Base-by-base conservation (phyloP, 768 basidiomycete genomes). In the Daedalea quercina region DNA sequence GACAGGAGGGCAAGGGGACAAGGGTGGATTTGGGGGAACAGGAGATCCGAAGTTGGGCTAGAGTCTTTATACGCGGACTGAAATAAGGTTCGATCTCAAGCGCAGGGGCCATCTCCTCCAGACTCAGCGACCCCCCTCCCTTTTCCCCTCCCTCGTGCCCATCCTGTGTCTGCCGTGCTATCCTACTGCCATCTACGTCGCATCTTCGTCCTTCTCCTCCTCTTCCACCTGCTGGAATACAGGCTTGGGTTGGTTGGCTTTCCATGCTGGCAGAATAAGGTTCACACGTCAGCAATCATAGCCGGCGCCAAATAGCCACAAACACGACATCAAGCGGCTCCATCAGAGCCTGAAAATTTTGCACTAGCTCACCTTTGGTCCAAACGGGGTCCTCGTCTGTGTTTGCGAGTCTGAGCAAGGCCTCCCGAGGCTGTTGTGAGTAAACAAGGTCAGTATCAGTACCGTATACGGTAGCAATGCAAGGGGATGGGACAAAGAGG, bases 391-490 rank as follows among this genome's bases (percentile, higher is more conserved):
- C 86, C 55, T 78, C 72, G 42, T 90, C 86, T 53, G 70, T 66
- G 17, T 85, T 71, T 31, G 96, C 96, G 61, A 94, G 97, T 70
- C 85, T 92, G 76, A 98, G 87, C 52, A 99, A 73, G 3, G 96
- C 96, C 71, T 96, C 94, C 56, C 96, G 87, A 41, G 96, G 96
- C 95, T 98, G 71, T 22, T 61, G 53, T 34, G 44, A 37, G 28
- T 41, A 34, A 45, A 35, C 37, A n/a, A 34, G 41, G 37, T 44
- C 25, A 31, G 6, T 46, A 37, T 47, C 41, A 44, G 54, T 51
- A 20, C 52, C 52, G 54, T 56, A 48, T 50, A 42, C 46, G 23
- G n/a, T 9, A 22, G 19, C 15, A 40, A 15, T 19, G 37, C 9
- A 35, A 40, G 8, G 34, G 50, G 55, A 47, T 43, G 52, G 49